Evolutionary conservation across 1,284 basidiomycete genomes (phyloP), one percentile per base, ranked within the genome.

Genomic region (Fomitopsis betulina): DNA sequence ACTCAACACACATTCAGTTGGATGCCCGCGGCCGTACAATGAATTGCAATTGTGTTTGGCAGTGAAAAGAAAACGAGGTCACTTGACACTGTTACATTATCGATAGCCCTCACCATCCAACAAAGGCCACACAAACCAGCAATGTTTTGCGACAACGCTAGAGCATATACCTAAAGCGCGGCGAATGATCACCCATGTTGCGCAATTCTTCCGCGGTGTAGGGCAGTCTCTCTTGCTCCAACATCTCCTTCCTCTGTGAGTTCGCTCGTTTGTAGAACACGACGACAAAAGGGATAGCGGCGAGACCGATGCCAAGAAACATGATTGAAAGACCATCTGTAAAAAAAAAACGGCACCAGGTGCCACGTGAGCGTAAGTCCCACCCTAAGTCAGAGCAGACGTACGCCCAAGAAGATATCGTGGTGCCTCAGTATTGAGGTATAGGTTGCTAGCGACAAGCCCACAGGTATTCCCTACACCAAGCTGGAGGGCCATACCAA

Each of bases 401-500:
- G 54, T 61, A 85, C 86, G 81, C 27, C 86, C 86, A 40, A 87
- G 60, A 43, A 81, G 69, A 66, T 81, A 89, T 5, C 79, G 76
- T 0, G 87, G 87, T 2, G 76, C 69, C 67, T 89, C 86, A 57
- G 75, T 70, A 0, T 78, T 64, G 21, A 83, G 77, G 67, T 83
- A 88, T 8, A 88, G 79, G 60, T 84, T 86, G 1, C 79, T 76
- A 2, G 83, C 79, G 49, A 85, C 80, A 0, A 80, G 79, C 21
- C 68, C 82, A 37, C 75, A 72, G 62, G 82, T 77, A 65, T 85
- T 85, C 0, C 82, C 84, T 25, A 86, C 75, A n/a, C 84, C 83
- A 32, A 86, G 83, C n/a, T 86, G 83, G 12, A 85, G 57, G 0
- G 82, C 82, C 79, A 86, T 82, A 1, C 79, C 82, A 8, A 84